These are phyloP conservation scores for Willaertia magna DNA, from an alignment of 208 protist species.

Conservation along the genomic window DNA sequence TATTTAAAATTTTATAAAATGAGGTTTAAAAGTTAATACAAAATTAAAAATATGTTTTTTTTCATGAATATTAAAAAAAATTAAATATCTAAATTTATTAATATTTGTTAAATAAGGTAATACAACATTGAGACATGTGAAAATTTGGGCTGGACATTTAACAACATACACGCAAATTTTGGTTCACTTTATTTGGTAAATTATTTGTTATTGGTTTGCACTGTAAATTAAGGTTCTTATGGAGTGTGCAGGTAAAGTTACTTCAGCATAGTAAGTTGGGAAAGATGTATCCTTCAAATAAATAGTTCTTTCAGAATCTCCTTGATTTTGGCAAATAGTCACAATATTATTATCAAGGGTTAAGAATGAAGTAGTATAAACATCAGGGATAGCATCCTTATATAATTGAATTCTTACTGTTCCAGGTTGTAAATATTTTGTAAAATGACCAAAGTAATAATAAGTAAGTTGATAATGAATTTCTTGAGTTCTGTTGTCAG, in stretches of 20 bases:
- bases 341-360: background rate
- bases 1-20: no score
- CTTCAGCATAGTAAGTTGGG: background rate
- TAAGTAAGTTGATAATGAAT: slow-evolving; percentile 19
- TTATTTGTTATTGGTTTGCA: no score
- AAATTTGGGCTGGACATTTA: no score
- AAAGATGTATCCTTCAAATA: background rate
- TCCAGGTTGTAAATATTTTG: slow-evolving; percentile 20
- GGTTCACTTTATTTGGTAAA: no score
- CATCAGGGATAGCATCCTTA: no score
- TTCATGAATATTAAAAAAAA: no score
- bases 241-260: background rate
- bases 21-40: no score
- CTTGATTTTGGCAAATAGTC: background rate
- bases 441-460: slow-evolving; percentile 37
- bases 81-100: no score
- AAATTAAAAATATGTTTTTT: no score
- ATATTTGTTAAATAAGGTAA: no score
- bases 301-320: background rate
- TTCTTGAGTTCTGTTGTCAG: slow-evolving; percentile 11
- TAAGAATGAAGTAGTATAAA: background rate
- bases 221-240: background rate
- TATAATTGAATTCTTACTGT: slow-evolving; percentile 5
- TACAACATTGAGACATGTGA: no score
- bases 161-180: no score